Conservation (phyloP, 768 basidiomycete species). For the Paxillus rubicundulus region DNA sequence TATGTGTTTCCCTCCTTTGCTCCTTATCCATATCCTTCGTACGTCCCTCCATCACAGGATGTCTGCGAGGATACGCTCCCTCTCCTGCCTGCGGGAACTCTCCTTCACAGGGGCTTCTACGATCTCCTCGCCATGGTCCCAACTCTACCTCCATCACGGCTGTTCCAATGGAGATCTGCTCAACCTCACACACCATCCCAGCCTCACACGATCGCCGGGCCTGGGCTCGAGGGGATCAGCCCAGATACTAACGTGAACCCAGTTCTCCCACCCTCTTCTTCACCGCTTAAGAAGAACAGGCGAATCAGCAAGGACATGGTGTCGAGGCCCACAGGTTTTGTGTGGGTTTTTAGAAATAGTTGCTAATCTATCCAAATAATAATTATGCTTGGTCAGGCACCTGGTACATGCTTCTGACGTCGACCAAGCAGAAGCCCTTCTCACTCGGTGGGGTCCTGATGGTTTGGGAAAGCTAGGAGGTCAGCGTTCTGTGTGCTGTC, state of each 20-base stretch:
- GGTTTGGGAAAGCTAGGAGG: constrained; percentile 86
- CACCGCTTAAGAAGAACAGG: constrained; percentile 50
- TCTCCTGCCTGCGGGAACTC: constrained; percentile 61
- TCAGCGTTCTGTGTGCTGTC: constrained; percentile 35
- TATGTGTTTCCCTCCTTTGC: constrained; percentile 13
- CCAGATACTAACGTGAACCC: constrained; percentile 9
- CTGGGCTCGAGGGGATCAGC: constrained; percentile 62
- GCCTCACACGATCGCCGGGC: constrained; percentile 48
- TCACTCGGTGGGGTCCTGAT: constrained; percentile 87
- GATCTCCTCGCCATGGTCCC: constrained; percentile 79
- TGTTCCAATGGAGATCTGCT: constrained; percentile 52
- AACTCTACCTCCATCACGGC: constrained; percentile 61
- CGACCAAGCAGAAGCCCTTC: constrained; percentile 82
- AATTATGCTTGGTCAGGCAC: constrained; percentile 53
- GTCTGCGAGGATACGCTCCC: constrained; percentile 43
- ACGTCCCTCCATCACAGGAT: constrained; percentile 22
- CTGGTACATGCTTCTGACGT: constrained; percentile 89
- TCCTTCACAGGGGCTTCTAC: constrained; percentile 89
- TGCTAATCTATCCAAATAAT: constrained; percentile 14
- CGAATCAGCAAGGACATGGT: constrained; percentile 89
- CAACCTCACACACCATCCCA: constrained; percentile 37
- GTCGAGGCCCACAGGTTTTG: constrained; percentile 75
- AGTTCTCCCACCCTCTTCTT: constrained; percentile 31
- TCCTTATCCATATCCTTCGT: constrained; percentile 38
- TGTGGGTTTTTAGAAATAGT: constrained; percentile 52